A percentile compares a stretch with the other conserved stretches of the same genome.
Conservation (phyloP, 257 asterid species). For the Solanum paucissectum region DNA sequence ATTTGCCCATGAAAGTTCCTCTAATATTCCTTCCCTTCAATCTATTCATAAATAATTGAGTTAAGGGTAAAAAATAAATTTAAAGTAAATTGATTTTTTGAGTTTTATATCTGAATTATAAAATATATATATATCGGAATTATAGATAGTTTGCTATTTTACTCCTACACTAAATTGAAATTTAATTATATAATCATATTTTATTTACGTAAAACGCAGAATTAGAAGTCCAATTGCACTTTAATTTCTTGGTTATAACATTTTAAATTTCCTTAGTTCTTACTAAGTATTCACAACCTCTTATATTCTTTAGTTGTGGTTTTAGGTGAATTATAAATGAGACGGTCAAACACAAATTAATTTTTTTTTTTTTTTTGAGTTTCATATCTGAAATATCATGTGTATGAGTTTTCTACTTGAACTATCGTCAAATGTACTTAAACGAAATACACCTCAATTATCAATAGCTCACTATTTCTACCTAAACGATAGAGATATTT, state of each 20-base stretch:
- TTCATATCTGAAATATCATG: not conserved
- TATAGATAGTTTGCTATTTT: too few relatives aligned
- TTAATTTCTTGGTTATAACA: not conserved
- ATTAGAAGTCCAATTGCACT: not conserved
- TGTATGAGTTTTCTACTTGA: not conserved
- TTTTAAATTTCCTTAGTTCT: not conserved
- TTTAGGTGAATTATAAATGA: too few relatives aligned
- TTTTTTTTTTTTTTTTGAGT: not conserved
- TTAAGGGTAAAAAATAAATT: not conserved
- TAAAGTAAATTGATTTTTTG: not conserved
- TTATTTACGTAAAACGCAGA: too few relatives aligned
- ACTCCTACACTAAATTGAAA: too few relatives aligned
- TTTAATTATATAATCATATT: too few relatives aligned
- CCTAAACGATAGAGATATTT: not conserved
- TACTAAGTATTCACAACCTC: not conserved
- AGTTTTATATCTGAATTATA: not conserved
- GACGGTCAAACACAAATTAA: not conserved
- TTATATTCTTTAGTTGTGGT: not conserved
- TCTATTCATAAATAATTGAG: not conserved
- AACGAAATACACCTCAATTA: not conserved
- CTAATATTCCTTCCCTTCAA: not conserved
- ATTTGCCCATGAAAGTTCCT: conserved; percentile 2
- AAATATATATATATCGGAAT: too few relatives aligned
- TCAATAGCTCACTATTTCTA: not conserved
- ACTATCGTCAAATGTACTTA: too few relatives aligned